Percentiles rank a stretch among this genome's conserved stretches.
Conservation (phyloP, 2,329 filamentous ascomycete species). For the Calonectria pseudoturangicola region DNA sequence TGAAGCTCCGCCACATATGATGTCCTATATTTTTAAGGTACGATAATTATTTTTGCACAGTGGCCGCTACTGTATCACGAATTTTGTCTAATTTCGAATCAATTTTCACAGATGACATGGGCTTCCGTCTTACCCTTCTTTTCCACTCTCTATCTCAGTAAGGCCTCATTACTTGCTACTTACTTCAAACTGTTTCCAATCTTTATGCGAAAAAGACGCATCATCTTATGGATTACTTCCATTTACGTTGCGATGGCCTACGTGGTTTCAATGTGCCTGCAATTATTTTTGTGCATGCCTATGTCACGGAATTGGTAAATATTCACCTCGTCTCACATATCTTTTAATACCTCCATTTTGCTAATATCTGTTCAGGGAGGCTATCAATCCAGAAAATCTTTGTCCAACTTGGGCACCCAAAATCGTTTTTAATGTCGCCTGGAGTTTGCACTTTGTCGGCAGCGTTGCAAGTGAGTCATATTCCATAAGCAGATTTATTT, state of each 20-base stretch:
- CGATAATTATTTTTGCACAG: background rate
- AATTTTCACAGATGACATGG: slow-evolving; percentile 9
- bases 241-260: slow-evolving; percentile 5
- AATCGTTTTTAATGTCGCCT: slow-evolving; percentile 15
- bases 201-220: background rate
- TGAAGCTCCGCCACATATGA: background rate
- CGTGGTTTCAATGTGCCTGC: slow-evolving; percentile 4
- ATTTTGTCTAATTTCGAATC: background rate
- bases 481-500: background rate
- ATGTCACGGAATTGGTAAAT: slow-evolving; percentile 5
- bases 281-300: slow-evolving; percentile 10
- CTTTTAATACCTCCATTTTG: too few relatives aligned
- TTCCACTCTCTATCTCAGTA: slow-evolving; percentile 13
- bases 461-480: background rate
- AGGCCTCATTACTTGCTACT: slow-evolving; percentile 8
- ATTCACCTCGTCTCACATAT: background rate
- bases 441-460: slow-evolving; percentile 17
- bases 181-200: slow-evolving; percentile 6
- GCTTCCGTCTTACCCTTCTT: slow-evolving; percentile 11
- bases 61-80: background rate
- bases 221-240: background rate
- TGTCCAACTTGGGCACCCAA: slow-evolving; percentile 1
- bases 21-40: slow-evolving; percentile 7
- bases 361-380: background rate
- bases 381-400: slow-evolving; percentile 1